Evolutionary conservation across 257 asterid genomes (phyloP).

Genomic region (Cynanchum wilfordii): DNA sequence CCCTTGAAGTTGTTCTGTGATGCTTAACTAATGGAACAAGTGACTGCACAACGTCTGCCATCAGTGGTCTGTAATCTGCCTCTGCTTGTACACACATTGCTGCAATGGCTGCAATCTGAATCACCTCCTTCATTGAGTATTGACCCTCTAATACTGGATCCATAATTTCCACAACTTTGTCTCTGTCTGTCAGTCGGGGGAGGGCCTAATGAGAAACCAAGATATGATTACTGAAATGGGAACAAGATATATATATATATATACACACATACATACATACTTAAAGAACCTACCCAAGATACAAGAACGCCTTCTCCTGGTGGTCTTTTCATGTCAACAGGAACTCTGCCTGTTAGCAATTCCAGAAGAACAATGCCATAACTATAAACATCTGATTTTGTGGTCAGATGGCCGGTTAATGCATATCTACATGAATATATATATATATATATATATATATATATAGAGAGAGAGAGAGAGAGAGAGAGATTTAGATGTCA

Average conservation of each 20-base stretch:
- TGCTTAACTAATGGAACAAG: slow-evolving; percentile 74
- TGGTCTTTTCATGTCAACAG: slow-evolving; percentile 89
- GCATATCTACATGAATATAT: slow-evolving; percentile 56
- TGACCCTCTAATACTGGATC: slow-evolving; percentile 81
- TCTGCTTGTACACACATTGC: slow-evolving; percentile 92
- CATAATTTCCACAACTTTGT: slow-evolving; percentile 73
- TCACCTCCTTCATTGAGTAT: slow-evolving; percentile 74
- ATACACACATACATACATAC: too few species aligned
- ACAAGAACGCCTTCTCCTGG: slow-evolving; percentile 84
- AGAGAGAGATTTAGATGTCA: not conserved
- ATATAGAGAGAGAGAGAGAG: too few species aligned
- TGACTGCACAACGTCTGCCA: slow-evolving; percentile 91
- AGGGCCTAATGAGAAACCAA: slow-evolving; percentile 43
- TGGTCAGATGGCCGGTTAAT: slow-evolving; percentile 82
- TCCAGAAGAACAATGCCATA: slow-evolving; percentile 89
- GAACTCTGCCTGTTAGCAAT: slow-evolving; percentile 85
- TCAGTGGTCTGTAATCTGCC: slow-evolving; percentile 87
- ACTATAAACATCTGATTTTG: slow-evolving; percentile 92
- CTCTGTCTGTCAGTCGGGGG: slow-evolving; percentile 76
- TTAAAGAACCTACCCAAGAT: slow-evolving; percentile 61
- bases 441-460: too few species aligned
- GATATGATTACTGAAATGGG: not conserved
- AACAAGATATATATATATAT: not conserved
- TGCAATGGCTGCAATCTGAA: slow-evolving; percentile 90
- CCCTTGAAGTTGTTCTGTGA: slow-evolving; percentile 34